These are phyloP conservation scores for Funneliformis caledonium DNA, from an alignment of 371 early-diverging fungal species.

Conservation along the genomic window DNA sequence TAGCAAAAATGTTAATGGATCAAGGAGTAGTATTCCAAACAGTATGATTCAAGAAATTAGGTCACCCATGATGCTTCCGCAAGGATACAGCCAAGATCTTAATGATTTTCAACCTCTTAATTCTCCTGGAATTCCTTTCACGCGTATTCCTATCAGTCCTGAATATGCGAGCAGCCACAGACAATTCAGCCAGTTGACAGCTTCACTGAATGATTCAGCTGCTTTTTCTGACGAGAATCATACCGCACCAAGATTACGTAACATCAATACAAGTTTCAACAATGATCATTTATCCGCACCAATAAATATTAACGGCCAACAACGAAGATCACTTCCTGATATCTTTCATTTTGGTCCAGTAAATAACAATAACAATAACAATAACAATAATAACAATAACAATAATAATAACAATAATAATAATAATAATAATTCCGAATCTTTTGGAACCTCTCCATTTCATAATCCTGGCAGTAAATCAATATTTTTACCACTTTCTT, in stretches of 20 bases:
- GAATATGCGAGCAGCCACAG: not conserved
- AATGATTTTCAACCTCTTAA: constrained; percentile 31
- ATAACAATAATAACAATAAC: too few species aligned
- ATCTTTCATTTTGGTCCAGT: constrained; percentile 7
- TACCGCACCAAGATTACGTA: not conserved
- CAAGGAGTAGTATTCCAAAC: constrained; percentile 11
- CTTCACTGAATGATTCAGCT: constrained; percentile 32
- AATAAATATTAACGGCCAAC: constrained; percentile 21
- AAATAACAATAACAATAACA: too few species aligned
- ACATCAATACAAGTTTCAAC: not conserved
- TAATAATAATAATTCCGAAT: constrained; percentile 12
- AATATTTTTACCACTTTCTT: constrained; percentile 29
- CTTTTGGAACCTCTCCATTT: constrained; percentile 35
- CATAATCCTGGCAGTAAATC: constrained; percentile 12
- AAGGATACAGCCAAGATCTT: constrained; percentile 26
- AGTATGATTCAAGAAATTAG: constrained; percentile 36
- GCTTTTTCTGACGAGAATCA: constrained; percentile 19
- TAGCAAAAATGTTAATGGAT: constrained; percentile 19
- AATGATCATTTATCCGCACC: constrained; percentile 39
- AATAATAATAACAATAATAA: too few species aligned
- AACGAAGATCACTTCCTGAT: constrained; percentile 38
- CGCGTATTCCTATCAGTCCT: constrained; percentile 39
- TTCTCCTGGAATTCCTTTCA: constrained; percentile 30
- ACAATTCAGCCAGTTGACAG: constrained; percentile 31
- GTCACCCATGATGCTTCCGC: constrained; percentile 33